phyloP scores from a whole-genome alignment of 345 rosid species.

The Melaleuca quinquenervia region DNA sequence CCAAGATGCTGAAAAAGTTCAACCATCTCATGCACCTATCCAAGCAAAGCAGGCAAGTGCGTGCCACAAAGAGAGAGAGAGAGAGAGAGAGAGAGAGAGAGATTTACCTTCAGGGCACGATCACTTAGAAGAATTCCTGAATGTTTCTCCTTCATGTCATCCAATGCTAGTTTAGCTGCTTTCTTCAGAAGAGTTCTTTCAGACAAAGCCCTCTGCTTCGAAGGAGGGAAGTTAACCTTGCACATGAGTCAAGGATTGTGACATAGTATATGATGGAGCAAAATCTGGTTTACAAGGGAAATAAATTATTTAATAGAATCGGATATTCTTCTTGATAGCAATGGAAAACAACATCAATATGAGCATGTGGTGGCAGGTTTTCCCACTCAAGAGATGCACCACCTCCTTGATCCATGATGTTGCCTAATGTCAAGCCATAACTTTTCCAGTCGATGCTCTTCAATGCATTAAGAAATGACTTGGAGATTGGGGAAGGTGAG shows the following conservation, averaged over 20 bases:
- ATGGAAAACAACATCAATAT: slow-evolving; percentile 52
- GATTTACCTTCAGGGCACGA: slow-evolving; percentile 60
- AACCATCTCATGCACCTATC: not conserved
- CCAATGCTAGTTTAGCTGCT: slow-evolving; percentile 61
- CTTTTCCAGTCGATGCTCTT: slow-evolving; percentile 71
- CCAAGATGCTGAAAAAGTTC: not conserved
- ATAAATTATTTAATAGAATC: not conserved
- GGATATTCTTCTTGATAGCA: slow-evolving; percentile 64
- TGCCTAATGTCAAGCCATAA: slow-evolving; percentile 56
- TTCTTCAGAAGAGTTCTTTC: slow-evolving; percentile 38
- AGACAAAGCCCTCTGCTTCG: slow-evolving; percentile 30
- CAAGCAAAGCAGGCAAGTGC: not conserved
- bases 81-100: not conserved
- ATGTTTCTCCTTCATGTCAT: slow-evolving; percentile 69
- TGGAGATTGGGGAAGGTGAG: slow-evolving; percentile 40
- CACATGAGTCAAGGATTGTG: slow-evolving; percentile 26
- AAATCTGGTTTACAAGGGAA: not conserved
- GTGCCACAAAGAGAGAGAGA: not conserved
- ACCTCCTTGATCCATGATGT: slow-evolving; percentile 35
- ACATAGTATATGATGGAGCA: not conserved
- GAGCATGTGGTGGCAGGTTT: slow-evolving; percentile 41
- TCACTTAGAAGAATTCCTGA: slow-evolving; percentile 61
- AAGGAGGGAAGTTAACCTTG: slow-evolving; percentile 15
- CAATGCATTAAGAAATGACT: slow-evolving; percentile 41
- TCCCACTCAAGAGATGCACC: slow-evolving; percentile 52